These are phyloP conservation scores for Fusarium coicis DNA, from an alignment of 2,329 filamentous ascomycete genomes.

Conservation along the genomic window DNA sequence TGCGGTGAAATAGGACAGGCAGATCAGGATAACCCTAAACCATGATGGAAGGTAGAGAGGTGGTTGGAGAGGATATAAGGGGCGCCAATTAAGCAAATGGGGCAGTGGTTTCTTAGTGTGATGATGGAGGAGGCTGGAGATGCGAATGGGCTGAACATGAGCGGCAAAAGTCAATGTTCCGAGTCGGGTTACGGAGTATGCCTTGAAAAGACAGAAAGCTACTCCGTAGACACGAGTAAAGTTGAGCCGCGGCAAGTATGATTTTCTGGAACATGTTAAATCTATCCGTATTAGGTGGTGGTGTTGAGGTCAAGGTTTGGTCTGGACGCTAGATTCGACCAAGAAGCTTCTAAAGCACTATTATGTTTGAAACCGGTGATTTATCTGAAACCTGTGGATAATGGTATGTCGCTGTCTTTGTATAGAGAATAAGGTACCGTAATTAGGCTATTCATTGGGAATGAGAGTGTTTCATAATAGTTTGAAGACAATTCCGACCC, in stretches of 20 bases:
- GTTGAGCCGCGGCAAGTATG: not conserved
- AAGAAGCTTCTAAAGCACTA: not conserved
- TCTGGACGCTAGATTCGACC: not conserved
- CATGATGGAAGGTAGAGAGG: not conserved
- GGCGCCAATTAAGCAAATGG: not conserved
- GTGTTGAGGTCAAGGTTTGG: not conserved
- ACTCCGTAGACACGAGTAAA: not conserved
- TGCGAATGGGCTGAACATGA: not conserved
- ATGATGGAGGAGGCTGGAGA: conserved; percentile 20
- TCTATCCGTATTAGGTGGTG: not conserved
- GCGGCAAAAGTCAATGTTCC: not conserved
- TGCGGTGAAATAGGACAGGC: not conserved
- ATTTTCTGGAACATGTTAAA: not conserved
- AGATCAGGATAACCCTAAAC: not conserved
- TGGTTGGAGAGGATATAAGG: not conserved
- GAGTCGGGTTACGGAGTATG: not conserved
- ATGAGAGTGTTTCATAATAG: not conserved
- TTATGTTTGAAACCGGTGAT: not conserved
- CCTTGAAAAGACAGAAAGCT: not conserved
- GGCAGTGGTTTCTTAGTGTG: conserved; percentile 1
- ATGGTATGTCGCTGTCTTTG: not conserved
- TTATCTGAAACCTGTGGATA: not conserved
- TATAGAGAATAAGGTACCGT: not conserved
- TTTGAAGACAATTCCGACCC: not conserved
- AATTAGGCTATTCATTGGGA: not conserved